Evolutionary conservation across 352 stramenopile species (phyloP), one percentile per base, ranked within the genome.

Genomic region (Phytophthora pinifolia): DNA sequence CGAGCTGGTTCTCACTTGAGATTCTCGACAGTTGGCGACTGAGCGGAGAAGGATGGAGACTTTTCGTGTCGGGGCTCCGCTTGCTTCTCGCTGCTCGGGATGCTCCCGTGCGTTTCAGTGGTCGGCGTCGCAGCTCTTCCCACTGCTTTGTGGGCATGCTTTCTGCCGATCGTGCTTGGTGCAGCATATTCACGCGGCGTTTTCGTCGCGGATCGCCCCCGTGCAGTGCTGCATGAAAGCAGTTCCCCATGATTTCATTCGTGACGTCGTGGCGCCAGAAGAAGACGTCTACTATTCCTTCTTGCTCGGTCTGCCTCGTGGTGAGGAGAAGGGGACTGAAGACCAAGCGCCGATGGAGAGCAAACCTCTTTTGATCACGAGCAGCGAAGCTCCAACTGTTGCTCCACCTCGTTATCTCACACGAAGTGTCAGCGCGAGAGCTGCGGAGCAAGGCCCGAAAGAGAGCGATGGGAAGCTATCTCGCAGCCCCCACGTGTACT

Each of bases 241-340:
- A 20, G 54, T 87, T 10, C 57, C 69, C 2, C 6, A 54, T 34
- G 61, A 74, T 14, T 65, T 61, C 37, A 31, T 85, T 12, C 41
- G 29, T 0, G 36, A 56, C 10, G 64, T 78, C 25, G 29, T 85
- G 14, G 62, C 67, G 14, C 35, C 59, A 10, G 49, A 58, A n/a
- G 74, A 85, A 61, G 25, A 70, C 3, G 47, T 37, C 4, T 87
- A 80, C 46, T 85, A 87, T 44, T 46, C 43, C 25, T 76, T 61
- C 22, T 45, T 85, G 25, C 9, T 72, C 20, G 45, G 42, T 15
- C 54, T 54, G 27, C 12, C 58, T 37, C 12, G 14, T 35, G 22
- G 2, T 22, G 32, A 22, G 13, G 29, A 25, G 30, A 55, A 22
- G 17, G 22, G 0, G 4, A 1, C 31, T 10, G 36, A 9, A 8